Percentiles rank a stretch among this genome's conserved stretches.
phyloP scores from a whole-genome alignment of 768 basidiomycete species.

The Serendipita sp. region DNA sequence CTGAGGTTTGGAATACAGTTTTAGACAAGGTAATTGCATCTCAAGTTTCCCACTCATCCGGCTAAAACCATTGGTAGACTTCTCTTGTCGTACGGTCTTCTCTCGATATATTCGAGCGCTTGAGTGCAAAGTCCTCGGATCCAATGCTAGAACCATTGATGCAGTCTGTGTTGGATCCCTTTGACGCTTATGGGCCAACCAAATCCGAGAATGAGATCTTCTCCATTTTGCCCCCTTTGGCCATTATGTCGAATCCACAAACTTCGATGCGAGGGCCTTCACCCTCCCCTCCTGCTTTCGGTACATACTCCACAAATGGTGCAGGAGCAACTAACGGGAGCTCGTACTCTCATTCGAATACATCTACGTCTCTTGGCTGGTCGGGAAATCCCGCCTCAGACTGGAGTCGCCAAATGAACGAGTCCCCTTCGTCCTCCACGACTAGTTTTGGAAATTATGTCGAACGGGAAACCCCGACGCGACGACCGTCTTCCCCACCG shows the following conservation, averaged over 20 bases:
- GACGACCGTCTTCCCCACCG: neutral
- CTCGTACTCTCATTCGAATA: neutral
- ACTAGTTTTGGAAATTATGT: neutral
- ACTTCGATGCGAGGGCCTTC: constrained; percentile 27
- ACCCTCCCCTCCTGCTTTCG: constrained; percentile 14
- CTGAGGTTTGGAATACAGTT: constrained; percentile 89
- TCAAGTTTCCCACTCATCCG: neutral
- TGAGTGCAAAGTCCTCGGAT: constrained; percentile 83
- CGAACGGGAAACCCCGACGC: neutral
- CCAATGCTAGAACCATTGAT: constrained; percentile 84
- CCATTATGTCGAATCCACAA: constrained; percentile 43
- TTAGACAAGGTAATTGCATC: constrained; percentile 57
- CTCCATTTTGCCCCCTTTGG: constrained; percentile 77
- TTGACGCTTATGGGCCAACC: constrained; percentile 80
- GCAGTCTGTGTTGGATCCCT: constrained; percentile 79
- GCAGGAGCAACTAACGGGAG: neutral
- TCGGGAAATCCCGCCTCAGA: neutral
- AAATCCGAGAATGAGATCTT: constrained; percentile 85
- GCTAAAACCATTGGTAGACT: constrained; percentile 26
- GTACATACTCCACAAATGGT: neutral
- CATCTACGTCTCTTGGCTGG: neutral
- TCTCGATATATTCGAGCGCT: constrained; percentile 80
- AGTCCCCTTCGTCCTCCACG: neutral
- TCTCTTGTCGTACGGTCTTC: constrained; percentile 77
- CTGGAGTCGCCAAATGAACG: no score